These are phyloP conservation scores for Luffa acutangula DNA, from an alignment of 306 rosid genomes.

Conservation along the genomic window DNA sequence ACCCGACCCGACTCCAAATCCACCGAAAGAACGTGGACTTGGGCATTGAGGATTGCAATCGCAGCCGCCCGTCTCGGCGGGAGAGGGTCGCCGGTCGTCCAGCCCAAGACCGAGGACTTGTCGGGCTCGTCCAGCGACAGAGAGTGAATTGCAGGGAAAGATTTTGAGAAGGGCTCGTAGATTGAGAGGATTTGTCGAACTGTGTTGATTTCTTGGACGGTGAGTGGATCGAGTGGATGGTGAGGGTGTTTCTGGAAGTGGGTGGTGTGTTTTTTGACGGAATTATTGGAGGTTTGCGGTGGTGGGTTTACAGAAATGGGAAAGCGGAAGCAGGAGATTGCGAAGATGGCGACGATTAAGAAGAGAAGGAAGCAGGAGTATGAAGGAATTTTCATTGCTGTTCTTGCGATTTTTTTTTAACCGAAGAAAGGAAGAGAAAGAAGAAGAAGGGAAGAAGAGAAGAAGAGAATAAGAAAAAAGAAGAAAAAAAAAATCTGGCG, in stretches of 20 bases:
- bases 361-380: not conserved
- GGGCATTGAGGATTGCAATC: constrained; percentile 24
- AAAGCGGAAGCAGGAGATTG: not conserved
- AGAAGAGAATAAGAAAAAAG: no score
- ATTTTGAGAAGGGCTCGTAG: constrained; percentile 30
- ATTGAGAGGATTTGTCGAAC: constrained; percentile 34
- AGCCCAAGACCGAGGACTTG: constrained; percentile 34
- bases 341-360: not conserved
- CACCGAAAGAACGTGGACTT: constrained; percentile 24
- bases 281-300: not conserved
- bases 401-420: no score
- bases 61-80: constrained; percentile 47
- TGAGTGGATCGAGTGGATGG: constrained; percentile 85
- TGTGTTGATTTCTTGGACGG: constrained; percentile 42
- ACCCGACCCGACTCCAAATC: constrained; percentile 35
- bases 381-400: not conserved
- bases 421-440: no score
- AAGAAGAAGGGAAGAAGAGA: no score
- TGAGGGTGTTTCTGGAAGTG: constrained; percentile 27
- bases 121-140: constrained; percentile 57
- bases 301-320: not conserved
- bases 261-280: not conserved
- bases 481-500: no score
- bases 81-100: constrained; percentile 39
- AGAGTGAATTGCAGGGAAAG: constrained; percentile 31